Evolutionary conservation across 2,329 filamentous ascomycete species (phyloP).

Genomic region (Microcyclospora pomicola): DNA sequence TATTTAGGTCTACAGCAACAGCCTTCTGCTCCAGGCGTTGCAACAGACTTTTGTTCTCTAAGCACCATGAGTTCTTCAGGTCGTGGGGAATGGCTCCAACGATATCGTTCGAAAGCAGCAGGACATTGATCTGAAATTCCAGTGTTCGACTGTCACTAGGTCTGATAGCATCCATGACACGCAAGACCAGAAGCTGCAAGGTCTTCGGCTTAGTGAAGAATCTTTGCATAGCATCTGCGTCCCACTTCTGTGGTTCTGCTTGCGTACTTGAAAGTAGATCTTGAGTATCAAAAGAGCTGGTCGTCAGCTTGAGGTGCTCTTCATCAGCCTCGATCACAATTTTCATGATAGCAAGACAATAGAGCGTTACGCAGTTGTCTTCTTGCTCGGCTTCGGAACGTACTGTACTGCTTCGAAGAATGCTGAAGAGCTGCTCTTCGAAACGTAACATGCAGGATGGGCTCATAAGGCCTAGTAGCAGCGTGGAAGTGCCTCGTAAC

Average conservation of each 20-base stretch:
- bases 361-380: slow-evolving; percentile 21
- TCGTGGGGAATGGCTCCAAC: slow-evolving; percentile 16
- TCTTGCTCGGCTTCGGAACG: slow-evolving; percentile 6
- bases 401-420: slow-evolving; percentile 16
- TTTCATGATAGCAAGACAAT: slow-evolving; percentile 26
- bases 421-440: slow-evolving; percentile 20
- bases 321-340: slow-evolving; percentile 13
- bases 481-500: slow-evolving; percentile 18
- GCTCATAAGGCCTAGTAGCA: slow-evolving; percentile 18
- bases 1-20: slow-evolving; percentile 9
- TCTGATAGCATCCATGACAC: slow-evolving; percentile 12
- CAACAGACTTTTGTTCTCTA: slow-evolving; percentile 16
- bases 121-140: slow-evolving; percentile 12
- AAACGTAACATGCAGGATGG: slow-evolving; percentile 14
- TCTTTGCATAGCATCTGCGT: slow-evolving; percentile 18
- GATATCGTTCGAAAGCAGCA: slow-evolving; percentile 17
- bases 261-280: slow-evolving; percentile 20
- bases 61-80: slow-evolving; percentile 18
- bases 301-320: slow-evolving; percentile 9
- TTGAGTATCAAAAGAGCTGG: slow-evolving; percentile 17
- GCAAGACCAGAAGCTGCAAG: slow-evolving; percentile 21
- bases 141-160: background rate
- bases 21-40: slow-evolving; percentile 23
- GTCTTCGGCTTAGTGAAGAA: slow-evolving; percentile 23
- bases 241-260: slow-evolving; percentile 12